Percentiles rank a stretch among this genome's conserved stretches.
phyloP scores from a whole-genome alignment of 2,329 filamentous ascomycete genomes.

The Apiospora aurea region DNA sequence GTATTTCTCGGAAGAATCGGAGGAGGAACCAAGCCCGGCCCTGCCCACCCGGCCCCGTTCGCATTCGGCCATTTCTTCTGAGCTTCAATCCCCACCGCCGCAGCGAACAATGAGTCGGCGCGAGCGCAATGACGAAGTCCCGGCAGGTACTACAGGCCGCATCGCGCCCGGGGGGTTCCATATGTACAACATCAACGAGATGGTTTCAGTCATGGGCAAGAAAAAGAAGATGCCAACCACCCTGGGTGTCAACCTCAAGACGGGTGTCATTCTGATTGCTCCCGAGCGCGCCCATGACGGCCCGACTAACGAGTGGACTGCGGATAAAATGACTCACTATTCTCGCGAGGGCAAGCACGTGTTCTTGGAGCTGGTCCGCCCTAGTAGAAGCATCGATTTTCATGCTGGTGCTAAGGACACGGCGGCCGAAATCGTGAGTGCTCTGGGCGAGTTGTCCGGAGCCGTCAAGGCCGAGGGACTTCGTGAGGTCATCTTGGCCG shows the following conservation, averaged over 20 bases:
- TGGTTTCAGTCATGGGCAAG: conserved; percentile 96
- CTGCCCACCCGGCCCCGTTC: conserved; percentile 45
- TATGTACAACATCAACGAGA: conserved; percentile 96
- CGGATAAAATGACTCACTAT: conserved; percentile 95
- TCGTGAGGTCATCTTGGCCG: conserved; percentile 84
- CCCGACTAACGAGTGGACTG: conserved; percentile 89
- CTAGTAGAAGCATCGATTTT: conserved; percentile 95
- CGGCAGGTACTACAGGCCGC: conserved; percentile 52
- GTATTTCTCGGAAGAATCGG: conserved; percentile 71
- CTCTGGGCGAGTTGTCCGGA: conserved; percentile 87
- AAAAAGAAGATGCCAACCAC: conserved; percentile 99
- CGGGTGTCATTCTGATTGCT: conserved; percentile 87
- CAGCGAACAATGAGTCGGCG: conserved; percentile 47
- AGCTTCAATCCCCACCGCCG: conserved; percentile 37
- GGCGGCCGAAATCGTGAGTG: conserved; percentile 88
- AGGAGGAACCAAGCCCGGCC: conserved; percentile 64
- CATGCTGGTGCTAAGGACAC: conserved; percentile 98
- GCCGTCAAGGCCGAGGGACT: conserved; percentile 84
- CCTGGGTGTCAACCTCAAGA: conserved; percentile 88
- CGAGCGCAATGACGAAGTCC: conserved; percentile 40
- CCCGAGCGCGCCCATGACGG: conserved; percentile 86
- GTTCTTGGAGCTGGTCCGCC: conserved; percentile 89
- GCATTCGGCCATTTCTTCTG: conserved; percentile 35
- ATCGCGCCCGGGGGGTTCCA: conserved; percentile 83
- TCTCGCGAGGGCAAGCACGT: conserved; percentile 98